Conservation (phyloP, 352 stramenopile species). For the Halophytophthora polymorphica region DNA sequence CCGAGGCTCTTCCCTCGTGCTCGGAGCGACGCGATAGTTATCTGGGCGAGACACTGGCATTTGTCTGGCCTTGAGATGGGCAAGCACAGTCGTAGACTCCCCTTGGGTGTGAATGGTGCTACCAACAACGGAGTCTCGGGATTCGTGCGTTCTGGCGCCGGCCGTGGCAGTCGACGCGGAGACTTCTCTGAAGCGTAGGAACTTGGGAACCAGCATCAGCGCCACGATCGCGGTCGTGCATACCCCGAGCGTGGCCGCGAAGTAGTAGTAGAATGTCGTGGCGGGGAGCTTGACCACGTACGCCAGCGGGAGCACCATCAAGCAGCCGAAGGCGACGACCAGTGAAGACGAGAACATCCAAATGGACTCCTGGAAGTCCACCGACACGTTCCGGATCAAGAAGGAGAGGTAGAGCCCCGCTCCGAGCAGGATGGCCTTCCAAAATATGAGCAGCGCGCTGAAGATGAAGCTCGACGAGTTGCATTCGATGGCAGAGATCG, state of each 20-base stretch:
- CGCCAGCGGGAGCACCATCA: slow-evolving; percentile 48
- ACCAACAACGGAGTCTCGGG: too few relatives aligned
- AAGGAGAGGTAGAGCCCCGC: slow-evolving; percentile 48
- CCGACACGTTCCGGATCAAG: slow-evolving; percentile 59
- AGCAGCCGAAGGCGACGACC: slow-evolving; percentile 43
- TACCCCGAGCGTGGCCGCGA: slow-evolving; percentile 23
- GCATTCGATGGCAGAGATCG: slow-evolving; percentile 27
- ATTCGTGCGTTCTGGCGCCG: too few relatives aligned
- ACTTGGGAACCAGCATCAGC: slow-evolving; percentile 44
- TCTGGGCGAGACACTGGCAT: too few relatives aligned
- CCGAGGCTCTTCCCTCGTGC: too few relatives aligned
- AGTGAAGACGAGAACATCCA: slow-evolving; percentile 56
- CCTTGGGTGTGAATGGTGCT: too few relatives aligned
- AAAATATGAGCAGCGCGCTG: slow-evolving; percentile 48
- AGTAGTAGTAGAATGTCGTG: slow-evolving; percentile 34
- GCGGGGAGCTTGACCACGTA: slow-evolving; percentile 46
- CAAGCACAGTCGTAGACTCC: too few relatives aligned
- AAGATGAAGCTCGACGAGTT: slow-evolving; percentile 52
- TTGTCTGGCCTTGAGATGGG: too few relatives aligned
- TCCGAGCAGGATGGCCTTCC: slow-evolving; percentile 49
- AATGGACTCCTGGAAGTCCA: slow-evolving; percentile 63
- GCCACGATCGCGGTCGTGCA: slow-evolving; percentile 36
- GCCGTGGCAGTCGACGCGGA: too few relatives aligned
- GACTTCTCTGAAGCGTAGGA: slow-evolving; percentile 32
- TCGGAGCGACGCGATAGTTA: too few relatives aligned